Percentiles rank a stretch among this genome's conserved stretches.
Conservation (phyloP, 352 stramenopile genomes). For the Aphanomyces stellatus region DNA sequence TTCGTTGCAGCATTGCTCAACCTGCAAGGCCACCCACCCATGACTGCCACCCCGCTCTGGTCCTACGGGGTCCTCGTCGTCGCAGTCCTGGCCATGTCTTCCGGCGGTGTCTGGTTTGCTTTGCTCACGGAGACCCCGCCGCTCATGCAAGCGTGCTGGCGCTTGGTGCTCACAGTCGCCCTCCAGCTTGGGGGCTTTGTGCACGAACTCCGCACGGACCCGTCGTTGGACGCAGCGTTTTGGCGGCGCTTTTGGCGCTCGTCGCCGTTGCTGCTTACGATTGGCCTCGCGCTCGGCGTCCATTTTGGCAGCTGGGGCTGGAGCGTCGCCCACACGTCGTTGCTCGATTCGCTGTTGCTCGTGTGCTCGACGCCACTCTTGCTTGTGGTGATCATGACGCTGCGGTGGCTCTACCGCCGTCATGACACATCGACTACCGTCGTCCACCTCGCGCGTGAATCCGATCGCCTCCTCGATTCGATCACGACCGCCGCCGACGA, state of each 20-base stretch:
- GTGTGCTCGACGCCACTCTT: conserved; percentile 5
- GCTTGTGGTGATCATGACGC: not conserved
- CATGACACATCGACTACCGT: not conserved
- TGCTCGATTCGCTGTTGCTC: conserved; percentile 12
- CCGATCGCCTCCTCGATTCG: not conserved
- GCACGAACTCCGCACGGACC: conserved; percentile 7
- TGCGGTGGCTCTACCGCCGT: not conserved
- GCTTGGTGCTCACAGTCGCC: not conserved
- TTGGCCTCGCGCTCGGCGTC: not conserved
- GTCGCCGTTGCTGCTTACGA: not conserved
- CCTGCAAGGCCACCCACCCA: no score
- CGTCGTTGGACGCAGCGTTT: conserved; percentile 2
- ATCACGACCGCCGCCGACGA: not conserved
- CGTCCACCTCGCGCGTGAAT: not conserved
- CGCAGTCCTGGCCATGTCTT: conserved; percentile 17
- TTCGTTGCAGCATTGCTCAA: no score
- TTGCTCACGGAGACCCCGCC: conserved; percentile 14
- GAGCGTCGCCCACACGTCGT: conserved; percentile 13
- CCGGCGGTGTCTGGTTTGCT: conserved; percentile 17
- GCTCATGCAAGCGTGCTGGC: conserved; percentile 12
- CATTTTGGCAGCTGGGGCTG: conserved; percentile 17
- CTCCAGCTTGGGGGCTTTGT: conserved; percentile 10
- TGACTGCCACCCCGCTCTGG: not conserved
- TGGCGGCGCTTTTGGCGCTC: not conserved
- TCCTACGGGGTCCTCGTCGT: conserved; percentile 3